Evolutionary conservation across 306 rosid genomes (phyloP), one percentile per base, ranked within the genome.

Genomic region (Corylus americana): DNA sequence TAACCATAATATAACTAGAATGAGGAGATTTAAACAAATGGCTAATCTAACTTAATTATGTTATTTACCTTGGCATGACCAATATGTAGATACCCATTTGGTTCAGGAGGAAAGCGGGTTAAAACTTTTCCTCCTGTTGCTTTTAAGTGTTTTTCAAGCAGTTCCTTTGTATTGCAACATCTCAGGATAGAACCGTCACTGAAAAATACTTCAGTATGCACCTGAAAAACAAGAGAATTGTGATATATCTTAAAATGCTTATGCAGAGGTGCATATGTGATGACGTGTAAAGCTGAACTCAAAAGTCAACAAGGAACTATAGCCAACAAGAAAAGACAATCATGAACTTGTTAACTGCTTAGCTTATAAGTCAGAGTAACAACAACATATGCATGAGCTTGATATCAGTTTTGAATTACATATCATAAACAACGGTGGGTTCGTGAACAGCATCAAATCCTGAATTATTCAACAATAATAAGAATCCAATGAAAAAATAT

Each of bases 21-120:
- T 35, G 62, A 77, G 37, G 53, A 70, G 70, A 6, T n/a, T 67
- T 48, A 68, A 42, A 77, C 14, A 53, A 8, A 82, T 77, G 55
- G 69, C 20, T 49, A 76, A 17, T 47, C 17, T 45, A 68, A 67
- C 50, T 67, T 61, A 54, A 70, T 71, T 42, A 72, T 14, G 17
- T 18, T 72, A 62, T 70, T 69, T 78, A 89, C 99, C 98, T 96
- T 96, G 70, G 99, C 98, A 83, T 96, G 99, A 82, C 99, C 97
- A 75, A 96, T 96, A 86, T 96, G 99, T 61, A 96, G 88, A 90
- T 87, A 96, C 48, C 99, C 99, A 88, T 96, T 96, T 25, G 99
- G 99, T 83, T 96, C 99, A 53, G 99, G 99, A 71, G 99, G 99
- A 89, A 96, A 96, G 14, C 99, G 99, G 73, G 99, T 90, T 77